Evolutionary conservation across 768 basidiomycete species (phyloP).

Genomic region (Omphalotus guepiniiformis): DNA sequence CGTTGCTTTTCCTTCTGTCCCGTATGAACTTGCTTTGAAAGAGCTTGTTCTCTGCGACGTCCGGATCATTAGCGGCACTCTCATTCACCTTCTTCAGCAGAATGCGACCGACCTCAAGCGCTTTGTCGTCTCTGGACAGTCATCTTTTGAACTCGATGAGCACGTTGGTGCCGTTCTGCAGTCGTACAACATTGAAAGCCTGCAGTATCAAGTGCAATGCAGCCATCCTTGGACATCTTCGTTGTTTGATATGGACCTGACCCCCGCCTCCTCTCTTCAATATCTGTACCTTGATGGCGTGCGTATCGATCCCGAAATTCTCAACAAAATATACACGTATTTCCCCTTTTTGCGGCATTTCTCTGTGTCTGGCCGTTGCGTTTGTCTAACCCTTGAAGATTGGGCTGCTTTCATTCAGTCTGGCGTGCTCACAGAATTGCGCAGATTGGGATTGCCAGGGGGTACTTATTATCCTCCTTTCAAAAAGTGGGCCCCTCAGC

Average conservation of each 20-base stretch:
- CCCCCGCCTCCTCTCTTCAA: conserved; percentile 26
- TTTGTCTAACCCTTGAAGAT: conserved; percentile 32
- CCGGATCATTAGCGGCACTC: conserved; percentile 33
- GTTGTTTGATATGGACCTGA: conserved; percentile 28
- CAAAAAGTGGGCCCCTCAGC: conserved; percentile 27
- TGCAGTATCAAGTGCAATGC: conserved; percentile 39
- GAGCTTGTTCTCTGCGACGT: conserved; percentile 43
- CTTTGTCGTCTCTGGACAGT: conserved; percentile 33
- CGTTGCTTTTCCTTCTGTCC: conserved; percentile 30
- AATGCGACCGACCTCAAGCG: conserved; percentile 30
- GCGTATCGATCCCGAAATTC: conserved; percentile 31
- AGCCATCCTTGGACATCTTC: conserved; percentile 19
- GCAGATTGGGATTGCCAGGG: conserved; percentile 31
- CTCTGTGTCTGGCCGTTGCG: conserved; percentile 34
- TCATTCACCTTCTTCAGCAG: conserved; percentile 36
- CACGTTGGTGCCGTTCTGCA: conserved; percentile 36
- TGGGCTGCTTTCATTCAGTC: conserved; percentile 39
- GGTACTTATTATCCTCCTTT: conserved; percentile 39
- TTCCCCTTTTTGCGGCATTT: conserved; percentile 39
- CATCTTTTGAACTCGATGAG: conserved; percentile 32
- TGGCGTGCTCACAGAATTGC: conserved; percentile 30
- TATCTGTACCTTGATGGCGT: conserved; percentile 39
- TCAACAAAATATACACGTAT: conserved; percentile 27
- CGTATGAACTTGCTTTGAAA: conserved; percentile 30
- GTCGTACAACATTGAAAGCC: conserved; percentile 34